Evolutionary conservation across 305 asterid species (phyloP), one percentile per base, ranked within the genome.

Genomic region (Solanum hybrid): DNA sequence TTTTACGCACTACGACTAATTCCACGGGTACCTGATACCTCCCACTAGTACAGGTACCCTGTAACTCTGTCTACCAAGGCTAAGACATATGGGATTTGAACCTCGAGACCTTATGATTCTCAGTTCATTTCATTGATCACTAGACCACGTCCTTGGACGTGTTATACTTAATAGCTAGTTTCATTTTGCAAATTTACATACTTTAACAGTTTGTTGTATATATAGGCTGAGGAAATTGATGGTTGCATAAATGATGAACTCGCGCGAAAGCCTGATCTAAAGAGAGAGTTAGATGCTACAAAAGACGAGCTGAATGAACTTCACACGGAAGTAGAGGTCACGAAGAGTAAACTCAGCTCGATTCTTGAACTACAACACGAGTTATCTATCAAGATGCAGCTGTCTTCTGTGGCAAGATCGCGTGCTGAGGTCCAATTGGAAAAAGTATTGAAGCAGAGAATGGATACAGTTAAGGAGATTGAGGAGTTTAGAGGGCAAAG

Each of bases 401-500:
- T 85, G 31, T 95, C 97, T 15, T 92, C 94, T 2, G 89, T 92
- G 38, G 94, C 91, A 75, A 94, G 92, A 92, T 91, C 90, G 10
- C 90, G 76, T 19, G 91, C 91, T 4, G 98, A 94, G 90, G 78
- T 87, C 34, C 95, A 91, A 89, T 89, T 96, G 15, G 95, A 93
- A 91, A 94, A 91, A 75, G 92, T 92, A 38, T 94, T 91, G 78
- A 81, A 86, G 26, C 86, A 40, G 38, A 93, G 95, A 90, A 90
- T 91, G 8, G 89, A 92, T 26, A 92, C 93, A 91, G 91, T 96
- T 88, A 91, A 86, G 78, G 96, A 93, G 81, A 94, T 94, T 3
- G 97, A 94, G 91, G 91, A 92, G 24, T 87, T 94, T 38, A 93
- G 96, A 86, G 85, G 90, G 79, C 95, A 94, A 42, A 93, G 94